Base-by-base conservation (phyloP, 1,284 basidiomycete genomes). In the Psilocybe mexicana region DNA sequence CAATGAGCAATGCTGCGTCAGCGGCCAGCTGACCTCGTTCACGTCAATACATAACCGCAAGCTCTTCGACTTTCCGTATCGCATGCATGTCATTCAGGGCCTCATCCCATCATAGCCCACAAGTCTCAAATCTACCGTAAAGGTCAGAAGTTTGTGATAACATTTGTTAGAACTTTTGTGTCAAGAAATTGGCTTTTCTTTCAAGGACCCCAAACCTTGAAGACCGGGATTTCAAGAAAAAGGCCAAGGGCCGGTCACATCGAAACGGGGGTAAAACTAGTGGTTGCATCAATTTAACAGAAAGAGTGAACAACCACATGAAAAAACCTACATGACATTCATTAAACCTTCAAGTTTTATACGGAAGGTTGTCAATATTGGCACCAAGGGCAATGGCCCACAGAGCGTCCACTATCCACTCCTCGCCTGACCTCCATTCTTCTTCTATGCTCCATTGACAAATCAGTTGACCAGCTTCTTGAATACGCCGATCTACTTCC, bases 11-110 rank as follows among this genome's bases (percentile, higher is more conserved):
- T 14, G 75, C 76, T 6, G 80, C 82, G 65, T 87, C 85, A 38
- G 82, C 82, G 7, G 85, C 85, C 4, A 87, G 73, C 61, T 78
- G 74, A 10, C 85, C 85, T 35, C 85, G 74, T 70, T 85, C 84
- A 65, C 84, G 85, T 74, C 76, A 79, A 61, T 87, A 87, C 18
- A 18, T 18, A 0, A 82, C 83, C 70, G 87, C 85, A 60, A 81
- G 74, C 35, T 81, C 79, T 30, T 80, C 83, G 3, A 85, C 57
- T 8, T 68, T 57, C 85, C 85, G 87, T 24, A 87, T 85, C 50
- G 72, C 65, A 57, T 75, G 73, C 23, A 78, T 80, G 3, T 76
- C 62, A 14, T 73, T 68, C 55, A 83, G 74, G 1, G 84, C 84
- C 54, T 84, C 75, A 57, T 56, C 3, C 84, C 84, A 2, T 60